Percentiles rank a stretch among this genome's conserved stretches.
These are phyloP conservation scores for Rutidosis leptorrhynchoides DNA, from an alignment of 129 eudicot species.

Conservation along the genomic window DNA sequence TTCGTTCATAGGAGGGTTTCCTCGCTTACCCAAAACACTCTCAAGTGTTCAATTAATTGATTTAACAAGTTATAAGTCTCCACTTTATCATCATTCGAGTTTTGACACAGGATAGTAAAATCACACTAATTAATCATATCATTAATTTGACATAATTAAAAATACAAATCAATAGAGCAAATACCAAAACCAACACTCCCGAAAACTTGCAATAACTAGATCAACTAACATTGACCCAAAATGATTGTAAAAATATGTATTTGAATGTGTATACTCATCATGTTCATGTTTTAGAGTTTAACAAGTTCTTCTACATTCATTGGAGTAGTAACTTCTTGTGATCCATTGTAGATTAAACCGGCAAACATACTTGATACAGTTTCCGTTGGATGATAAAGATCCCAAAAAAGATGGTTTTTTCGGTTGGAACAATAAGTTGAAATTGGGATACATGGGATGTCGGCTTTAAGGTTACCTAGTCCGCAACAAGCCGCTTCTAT, in stretches of 20 bases:
- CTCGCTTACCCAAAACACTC: no score
- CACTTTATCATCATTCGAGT: no score
- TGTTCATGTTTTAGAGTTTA: conserved; percentile 31
- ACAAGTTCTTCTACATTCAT: conserved; percentile 54
- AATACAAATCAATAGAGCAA: no score
- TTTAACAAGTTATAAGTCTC: no score
- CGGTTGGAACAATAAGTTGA: conserved; percentile 57
- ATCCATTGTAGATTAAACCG: conserved; percentile 36
- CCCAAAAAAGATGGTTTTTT: conserved; percentile 74
- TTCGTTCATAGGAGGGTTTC: no score
- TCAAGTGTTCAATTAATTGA: no score
- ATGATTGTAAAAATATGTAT: conserved; percentile 10
- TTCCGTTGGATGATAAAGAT: conserved; percentile 71
- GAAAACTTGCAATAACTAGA: no score
- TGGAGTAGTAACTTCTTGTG: conserved; percentile 42
- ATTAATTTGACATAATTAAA: no score
- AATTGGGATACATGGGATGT: conserved; percentile 65
- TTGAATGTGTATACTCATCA: background rate
- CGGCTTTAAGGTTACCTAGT: conserved; percentile 62
- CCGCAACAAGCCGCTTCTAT: conserved; percentile 82
- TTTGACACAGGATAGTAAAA: no score
- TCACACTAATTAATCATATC: no score
- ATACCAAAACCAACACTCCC: no score
- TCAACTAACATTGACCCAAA: no score
- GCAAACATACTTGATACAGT: conserved; percentile 45